Base-by-base conservation (phyloP, 495 filamentous ascomycete species). In the Xylaria curta region DNA sequence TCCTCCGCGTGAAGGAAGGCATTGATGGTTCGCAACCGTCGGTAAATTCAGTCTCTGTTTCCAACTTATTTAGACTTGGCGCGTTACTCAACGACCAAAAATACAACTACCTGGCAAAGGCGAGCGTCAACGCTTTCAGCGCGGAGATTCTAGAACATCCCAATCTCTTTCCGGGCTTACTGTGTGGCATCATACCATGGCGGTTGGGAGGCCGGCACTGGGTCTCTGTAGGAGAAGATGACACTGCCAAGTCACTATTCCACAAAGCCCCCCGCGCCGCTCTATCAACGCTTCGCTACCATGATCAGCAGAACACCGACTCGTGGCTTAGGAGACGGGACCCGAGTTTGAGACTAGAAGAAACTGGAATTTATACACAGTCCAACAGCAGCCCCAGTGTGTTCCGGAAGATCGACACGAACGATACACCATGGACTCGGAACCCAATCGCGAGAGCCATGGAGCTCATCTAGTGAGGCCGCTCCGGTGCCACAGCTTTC, bases 131-230 rank as follows among this genome's bases (percentile, higher is more conserved):
- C 36, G 93, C 95, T 0, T 99, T 99, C 73, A 91, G 95, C 65
- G 90, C 92, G 0, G 96, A 98, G 80, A 89, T 97, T 67, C 82
- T 97, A 74, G 94, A 98, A 75, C 94, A 98, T 74, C 96, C 96
- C 0, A 95, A 93, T 84, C 83, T 97, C 12, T 98, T 96, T 77
- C 88, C 91, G 0, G 91, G 92, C 13, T 84, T 98, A 73, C 84
- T 98, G 80, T 87, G 89, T 28, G 87, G 87, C 2, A 89, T 98
- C 8, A 90, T 97, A 9, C 90, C 87, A 4, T 83, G 83, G 26
- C 85, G 89, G 65, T 78, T 97, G n/a, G 86, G 86, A 8, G 81
- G 83, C 0, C 73, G 68, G 24, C 72, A 78, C 36, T 76, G 73
- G 77, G 63, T 78, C 8, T 66, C 54, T 6, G 74, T 79, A 53